phyloP scores from a whole-genome alignment of 208 protist species.

The Crithidia fasciculata region DNA sequence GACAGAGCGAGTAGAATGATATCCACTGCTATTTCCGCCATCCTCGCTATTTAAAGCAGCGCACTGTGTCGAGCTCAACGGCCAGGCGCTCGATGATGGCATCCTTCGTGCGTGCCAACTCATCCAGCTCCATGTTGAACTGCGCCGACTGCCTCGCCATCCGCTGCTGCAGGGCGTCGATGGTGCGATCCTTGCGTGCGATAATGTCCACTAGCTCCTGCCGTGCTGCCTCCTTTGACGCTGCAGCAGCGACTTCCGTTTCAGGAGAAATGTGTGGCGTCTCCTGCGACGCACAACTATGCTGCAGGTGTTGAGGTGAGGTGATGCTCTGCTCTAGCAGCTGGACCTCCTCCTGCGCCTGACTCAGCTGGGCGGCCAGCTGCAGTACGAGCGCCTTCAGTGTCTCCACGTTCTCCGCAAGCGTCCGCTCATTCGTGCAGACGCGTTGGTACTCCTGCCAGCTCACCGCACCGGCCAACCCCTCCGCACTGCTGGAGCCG shows the following conservation, averaged over 20 bases:
- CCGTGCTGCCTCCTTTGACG: not conserved
- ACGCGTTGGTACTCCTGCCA: not conserved
- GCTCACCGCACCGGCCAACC: not conserved
- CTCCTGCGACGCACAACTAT: too few relatives aligned
- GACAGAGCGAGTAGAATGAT: too few relatives aligned
- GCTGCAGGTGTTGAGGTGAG: too few relatives aligned
- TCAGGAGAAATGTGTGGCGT: too few relatives aligned
- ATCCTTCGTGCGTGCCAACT: conserved; percentile 7
- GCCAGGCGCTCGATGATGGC: conserved; percentile 6
- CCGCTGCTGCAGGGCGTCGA: conserved; percentile 8
- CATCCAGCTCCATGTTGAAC: conserved; percentile 8
- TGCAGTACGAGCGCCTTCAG: conserved; percentile 35
- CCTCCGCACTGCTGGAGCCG: not conserved
- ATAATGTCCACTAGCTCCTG: conserved; percentile 6
- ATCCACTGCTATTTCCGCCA: too few relatives aligned
- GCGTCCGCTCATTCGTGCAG: conserved; percentile 25
- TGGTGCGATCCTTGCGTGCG: conserved; percentile 21
- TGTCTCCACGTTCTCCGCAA: conserved; percentile 41
- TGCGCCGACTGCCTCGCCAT: not conserved
- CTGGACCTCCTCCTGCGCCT: conserved; percentile 22
- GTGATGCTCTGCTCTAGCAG: conserved; percentile 7
- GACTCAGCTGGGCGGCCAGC: conserved; percentile 33
- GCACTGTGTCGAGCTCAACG: not conserved
- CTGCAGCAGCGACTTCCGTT: too few relatives aligned
- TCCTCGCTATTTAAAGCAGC: not conserved